phyloP scores from a whole-genome alignment of 805 yeast genomes.

The Lipomyces oligophaga region DNA sequence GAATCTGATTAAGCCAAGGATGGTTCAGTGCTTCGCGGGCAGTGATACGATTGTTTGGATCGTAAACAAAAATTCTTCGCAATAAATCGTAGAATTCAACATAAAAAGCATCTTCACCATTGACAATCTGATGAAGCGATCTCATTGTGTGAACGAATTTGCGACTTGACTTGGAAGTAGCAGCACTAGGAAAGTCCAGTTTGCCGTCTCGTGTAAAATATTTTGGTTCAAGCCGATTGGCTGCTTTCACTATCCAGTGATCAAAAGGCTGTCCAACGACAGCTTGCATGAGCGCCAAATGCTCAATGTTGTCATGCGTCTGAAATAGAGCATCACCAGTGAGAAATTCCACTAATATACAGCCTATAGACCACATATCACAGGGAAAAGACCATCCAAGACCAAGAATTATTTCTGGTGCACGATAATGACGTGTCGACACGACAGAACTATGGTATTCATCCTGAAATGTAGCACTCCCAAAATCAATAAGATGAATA shows the following conservation, averaged over 20 bases:
- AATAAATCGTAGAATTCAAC: constrained; percentile 60
- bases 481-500: constrained; percentile 91
- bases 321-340: constrained; percentile 94
- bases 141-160: constrained; percentile 40
- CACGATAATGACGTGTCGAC: constrained; percentile 93
- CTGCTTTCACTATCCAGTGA: constrained; percentile 29
- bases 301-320: constrained; percentile 92
- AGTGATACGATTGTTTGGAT: constrained; percentile 67
- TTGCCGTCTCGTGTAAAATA: constrained; percentile 32
- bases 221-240: constrained; percentile 31
- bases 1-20: constrained; percentile 66
- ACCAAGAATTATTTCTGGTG: constrained; percentile 93
- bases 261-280: constrained; percentile 52
- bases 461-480: constrained; percentile 91
- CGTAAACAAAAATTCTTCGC: constrained; percentile 60
- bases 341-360: constrained; percentile 82
- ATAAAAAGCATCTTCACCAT: constrained; percentile 14
- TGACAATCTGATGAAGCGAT: constrained; percentile 34
- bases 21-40: constrained; percentile 75
- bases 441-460: constrained; percentile 91
- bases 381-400: constrained; percentile 97
- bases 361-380: constrained; percentile 96
- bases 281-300: constrained; percentile 89
- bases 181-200: constrained; percentile 39
- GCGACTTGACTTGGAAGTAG: constrained; percentile 38